Evolutionary conservation across 2,329 filamentous ascomycete genomes (phyloP).

Genomic region (Botrytis cinerea): DNA sequence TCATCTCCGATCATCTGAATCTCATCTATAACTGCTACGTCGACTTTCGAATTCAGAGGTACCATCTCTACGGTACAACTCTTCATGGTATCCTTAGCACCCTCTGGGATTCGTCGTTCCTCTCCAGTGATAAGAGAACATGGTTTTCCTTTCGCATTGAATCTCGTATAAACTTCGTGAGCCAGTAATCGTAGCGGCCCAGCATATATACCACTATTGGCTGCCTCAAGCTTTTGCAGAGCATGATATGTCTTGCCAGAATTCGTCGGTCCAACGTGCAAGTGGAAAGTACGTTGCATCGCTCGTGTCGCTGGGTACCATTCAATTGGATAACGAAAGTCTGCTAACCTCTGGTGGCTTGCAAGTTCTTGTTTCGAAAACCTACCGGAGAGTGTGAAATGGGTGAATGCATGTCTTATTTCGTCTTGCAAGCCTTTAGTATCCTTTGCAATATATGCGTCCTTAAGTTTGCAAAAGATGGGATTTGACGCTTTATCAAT

Average conservation of each 20-base stretch:
- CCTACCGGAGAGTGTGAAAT: slow-evolving; percentile 46
- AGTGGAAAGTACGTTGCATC: slow-evolving; percentile 79
- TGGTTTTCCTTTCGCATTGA: slow-evolving; percentile 72
- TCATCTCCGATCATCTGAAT: slow-evolving; percentile 92
- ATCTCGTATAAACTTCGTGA: slow-evolving; percentile 90
- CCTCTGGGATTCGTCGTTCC: slow-evolving; percentile 71
- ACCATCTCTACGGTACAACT: slow-evolving; percentile 97
- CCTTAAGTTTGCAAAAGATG: slow-evolving; percentile 48
- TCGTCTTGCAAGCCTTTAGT: slow-evolving; percentile 54
- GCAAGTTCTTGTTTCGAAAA: slow-evolving; percentile 41
- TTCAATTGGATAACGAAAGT: slow-evolving; percentile 84
- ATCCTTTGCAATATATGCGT: slow-evolving; percentile 59
- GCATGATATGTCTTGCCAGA: slow-evolving; percentile 98
- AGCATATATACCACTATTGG: slow-evolving; percentile 79
- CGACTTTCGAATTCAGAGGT: slow-evolving; percentile 51
- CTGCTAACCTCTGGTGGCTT: slow-evolving; percentile 65
- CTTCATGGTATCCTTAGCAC: slow-evolving; percentile 60
- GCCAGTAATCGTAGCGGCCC: slow-evolving; percentile 86
- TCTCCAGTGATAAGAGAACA: slow-evolving; percentile 90
- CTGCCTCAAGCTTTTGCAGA: slow-evolving; percentile 77
- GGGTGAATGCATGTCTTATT: slow-evolving; percentile 64
- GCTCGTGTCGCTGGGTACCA: slow-evolving; percentile 87
- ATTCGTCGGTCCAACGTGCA: slow-evolving; percentile 96
- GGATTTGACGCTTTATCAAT: slow-evolving; percentile 30
- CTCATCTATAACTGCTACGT: slow-evolving; percentile 96